A percentile compares a stretch with the other conserved stretches of the same genome.
These are phyloP conservation scores for Candida fluviatilis DNA, from an alignment of 805 yeast genomes.

Conservation along the genomic window DNA sequence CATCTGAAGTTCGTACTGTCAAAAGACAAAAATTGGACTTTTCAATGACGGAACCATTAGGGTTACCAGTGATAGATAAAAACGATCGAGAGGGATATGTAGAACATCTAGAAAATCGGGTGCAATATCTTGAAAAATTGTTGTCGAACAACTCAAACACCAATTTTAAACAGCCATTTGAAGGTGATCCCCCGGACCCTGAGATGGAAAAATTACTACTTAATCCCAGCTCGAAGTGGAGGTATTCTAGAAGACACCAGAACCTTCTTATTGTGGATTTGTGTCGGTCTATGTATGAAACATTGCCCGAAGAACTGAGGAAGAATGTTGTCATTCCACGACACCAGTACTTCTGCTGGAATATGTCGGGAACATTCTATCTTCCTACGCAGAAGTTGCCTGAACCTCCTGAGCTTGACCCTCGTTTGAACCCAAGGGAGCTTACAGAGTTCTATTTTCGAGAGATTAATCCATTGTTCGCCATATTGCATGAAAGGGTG, in stretches of 20 bases:
- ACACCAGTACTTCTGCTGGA: conserved; percentile 63
- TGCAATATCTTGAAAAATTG: conserved; percentile 35
- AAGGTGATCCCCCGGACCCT: conserved; percentile 20
- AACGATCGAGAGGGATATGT: conserved; percentile 18
- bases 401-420: conserved; percentile 21
- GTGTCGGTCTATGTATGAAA: conserved; percentile 27
- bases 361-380: conserved; percentile 56
- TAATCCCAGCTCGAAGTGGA: conserved; percentile 38
- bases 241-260: conserved; percentile 45
- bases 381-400: conserved; percentile 32
- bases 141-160: conserved; percentile 14
- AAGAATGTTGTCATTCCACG: conserved; percentile 44
- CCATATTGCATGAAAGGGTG: conserved; percentile 50
- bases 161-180: conserved; percentile 9
- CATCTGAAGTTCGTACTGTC: neutral
- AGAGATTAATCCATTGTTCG: conserved; percentile 50
- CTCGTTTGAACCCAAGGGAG: conserved; percentile 11
- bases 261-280: conserved; percentile 37
- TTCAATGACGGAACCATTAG: conserved; percentile 12
- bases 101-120: conserved; percentile 35
- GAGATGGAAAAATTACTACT: conserved; percentile 14
- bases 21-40: conserved; percentile 12
- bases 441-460: conserved; percentile 40
- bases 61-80: conserved; percentile 16
- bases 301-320: conserved; percentile 30